Conservation (phyloP, 1,139 yeast species). For the Blastobotrys apis region DNA sequence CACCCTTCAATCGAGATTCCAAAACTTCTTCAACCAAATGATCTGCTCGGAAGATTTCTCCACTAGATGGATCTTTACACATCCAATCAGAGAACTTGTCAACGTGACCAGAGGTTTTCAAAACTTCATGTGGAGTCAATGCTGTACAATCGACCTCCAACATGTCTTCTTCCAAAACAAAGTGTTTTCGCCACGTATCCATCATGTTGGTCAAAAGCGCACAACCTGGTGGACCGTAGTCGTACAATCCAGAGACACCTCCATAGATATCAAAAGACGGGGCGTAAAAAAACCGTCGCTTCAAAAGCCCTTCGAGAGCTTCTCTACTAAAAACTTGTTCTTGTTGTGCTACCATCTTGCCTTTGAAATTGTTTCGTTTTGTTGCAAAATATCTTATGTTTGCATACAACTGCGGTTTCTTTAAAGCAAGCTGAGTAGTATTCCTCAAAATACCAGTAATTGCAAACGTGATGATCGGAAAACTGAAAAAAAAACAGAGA, state of each 20-base stretch:
- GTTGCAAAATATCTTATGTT: background rate
- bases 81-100: constrained; percentile 99
- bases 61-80: constrained; percentile 93
- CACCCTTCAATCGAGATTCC: constrained; percentile 93
- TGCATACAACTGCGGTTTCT: background rate
- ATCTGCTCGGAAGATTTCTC: constrained; percentile 98
- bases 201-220: constrained; percentile 94
- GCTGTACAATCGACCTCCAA: constrained; percentile 97
- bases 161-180: constrained; percentile 97
- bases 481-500: background rate
- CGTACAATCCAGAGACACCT: constrained; percentile 96
- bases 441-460: background rate
- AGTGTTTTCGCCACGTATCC: constrained; percentile 97
- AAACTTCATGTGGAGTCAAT: constrained; percentile 95
- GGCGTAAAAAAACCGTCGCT: constrained; percentile 94
- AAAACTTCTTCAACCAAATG: constrained; percentile 96
- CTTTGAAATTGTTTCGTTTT: background rate
- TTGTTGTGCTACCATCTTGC: constrained; percentile 11
- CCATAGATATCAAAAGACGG: constrained; percentile 98
- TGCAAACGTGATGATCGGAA: background rate
- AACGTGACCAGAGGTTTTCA: constrained; percentile 98
- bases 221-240: constrained; percentile 99
- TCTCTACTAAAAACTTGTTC: constrained; percentile 61
- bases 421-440: background rate
- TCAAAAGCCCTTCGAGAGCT: constrained; percentile 79